These are phyloP conservation scores for Candida ortonii DNA, from an alignment of 805 yeast species.

Conservation along the genomic window DNA sequence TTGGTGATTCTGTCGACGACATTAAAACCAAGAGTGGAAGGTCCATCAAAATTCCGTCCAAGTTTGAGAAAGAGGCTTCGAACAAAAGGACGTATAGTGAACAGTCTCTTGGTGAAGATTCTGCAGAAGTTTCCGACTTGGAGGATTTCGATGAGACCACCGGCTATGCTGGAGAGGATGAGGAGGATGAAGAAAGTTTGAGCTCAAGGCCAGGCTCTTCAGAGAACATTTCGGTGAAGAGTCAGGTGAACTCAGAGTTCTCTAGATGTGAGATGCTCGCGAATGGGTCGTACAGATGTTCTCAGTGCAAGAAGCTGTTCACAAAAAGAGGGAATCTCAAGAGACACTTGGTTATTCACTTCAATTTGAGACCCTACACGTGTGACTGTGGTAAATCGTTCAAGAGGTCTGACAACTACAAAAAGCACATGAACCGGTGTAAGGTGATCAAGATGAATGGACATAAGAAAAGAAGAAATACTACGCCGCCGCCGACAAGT, in stretches of 20 bases:
- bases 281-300: constrained; percentile 21
- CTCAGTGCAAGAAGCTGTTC: constrained; percentile 20
- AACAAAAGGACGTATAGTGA: too few species aligned
- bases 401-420: constrained; percentile 26
- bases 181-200: constrained; percentile 8
- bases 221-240: constrained; percentile 9
- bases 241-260: constrained; percentile 22
- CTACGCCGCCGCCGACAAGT: not conserved
- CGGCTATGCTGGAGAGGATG: constrained; percentile 3
- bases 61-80: not conserved
- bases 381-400: constrained; percentile 27
- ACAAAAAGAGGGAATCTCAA: constrained; percentile 27
- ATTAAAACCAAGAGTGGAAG: not conserved
- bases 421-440: constrained; percentile 22
- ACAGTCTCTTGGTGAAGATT: too few species aligned
- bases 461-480: constrained; percentile 1
- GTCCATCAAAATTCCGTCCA: not conserved
- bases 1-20: not conserved
- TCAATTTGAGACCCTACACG: constrained; percentile 23
- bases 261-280: constrained; percentile 18
- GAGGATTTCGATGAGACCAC: not conserved
- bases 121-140: not conserved
- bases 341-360: constrained; percentile 25
- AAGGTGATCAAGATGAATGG: constrained; percentile 12
- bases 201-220: not conserved